A percentile compares a stretch with the other conserved stretches of the same genome.
Evolutionary conservation across 306 rosid genomes (phyloP).

Genomic region (Gynostemma pentaphyllum): DNA sequence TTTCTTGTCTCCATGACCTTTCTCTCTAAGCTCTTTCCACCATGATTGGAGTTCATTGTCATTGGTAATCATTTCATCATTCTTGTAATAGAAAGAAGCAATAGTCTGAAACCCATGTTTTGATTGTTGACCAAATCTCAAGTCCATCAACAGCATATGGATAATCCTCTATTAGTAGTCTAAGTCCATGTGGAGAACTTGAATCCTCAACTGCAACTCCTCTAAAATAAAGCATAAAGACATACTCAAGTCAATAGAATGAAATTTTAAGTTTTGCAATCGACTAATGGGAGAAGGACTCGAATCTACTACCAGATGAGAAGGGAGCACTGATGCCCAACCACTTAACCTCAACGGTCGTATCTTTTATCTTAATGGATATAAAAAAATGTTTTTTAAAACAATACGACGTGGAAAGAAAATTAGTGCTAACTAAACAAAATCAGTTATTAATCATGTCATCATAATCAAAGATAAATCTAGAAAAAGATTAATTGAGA

Average conservation of each 20-base stretch:
- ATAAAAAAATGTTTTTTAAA: no score
- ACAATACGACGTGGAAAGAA: no score
- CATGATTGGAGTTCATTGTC: slow-evolving; percentile 41
- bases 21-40: slow-evolving; percentile 49
- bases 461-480: no score
- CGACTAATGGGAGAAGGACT: no score
- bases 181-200: slow-evolving; percentile 23
- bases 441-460: no score
- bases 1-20: slow-evolving; percentile 51
- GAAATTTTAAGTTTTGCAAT: no score
- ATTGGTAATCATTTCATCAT: slow-evolving; percentile 17
- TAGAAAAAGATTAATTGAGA: no score
- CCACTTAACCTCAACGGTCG: no score
- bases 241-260: background rate
- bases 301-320: no score
- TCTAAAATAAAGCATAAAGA: slow-evolving; percentile 22
- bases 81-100: slow-evolving; percentile 39
- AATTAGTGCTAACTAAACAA: no score
- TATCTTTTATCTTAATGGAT: no score
- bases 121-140: slow-evolving; percentile 51
- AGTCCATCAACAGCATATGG: slow-evolving; percentile 59
- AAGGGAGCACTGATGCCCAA: no score
- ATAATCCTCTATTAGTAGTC: slow-evolving; percentile 40
- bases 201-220: slow-evolving; percentile 41
- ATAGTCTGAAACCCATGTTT: slow-evolving; percentile 41